phyloP scores from a whole-genome alignment of 345 rosid genomes.

The Citrus sp. region DNA sequence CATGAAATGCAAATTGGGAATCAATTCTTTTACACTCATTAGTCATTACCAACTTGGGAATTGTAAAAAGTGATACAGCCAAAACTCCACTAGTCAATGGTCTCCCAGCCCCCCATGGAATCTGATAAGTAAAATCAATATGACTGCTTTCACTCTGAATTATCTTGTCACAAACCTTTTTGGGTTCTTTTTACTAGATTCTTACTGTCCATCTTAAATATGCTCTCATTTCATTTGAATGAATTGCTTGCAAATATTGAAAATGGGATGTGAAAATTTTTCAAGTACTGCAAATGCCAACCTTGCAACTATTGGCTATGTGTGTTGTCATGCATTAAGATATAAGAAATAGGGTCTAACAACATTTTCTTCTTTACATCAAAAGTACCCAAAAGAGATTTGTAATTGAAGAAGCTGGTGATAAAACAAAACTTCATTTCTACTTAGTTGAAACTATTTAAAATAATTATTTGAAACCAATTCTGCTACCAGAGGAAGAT shows the following conservation, averaged over 20 bases:
- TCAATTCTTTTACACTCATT: conserved; percentile 29
- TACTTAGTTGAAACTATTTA: conserved; percentile 7
- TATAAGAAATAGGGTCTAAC: conserved; percentile 13
- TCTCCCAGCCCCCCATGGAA: neutral
- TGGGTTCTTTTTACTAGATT: conserved; percentile 14
- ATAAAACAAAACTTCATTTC: conserved; percentile 21
- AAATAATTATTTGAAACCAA: conserved; percentile 30
- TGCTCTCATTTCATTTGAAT: neutral
- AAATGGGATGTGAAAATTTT: conserved; percentile 1
- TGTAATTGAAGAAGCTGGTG: conserved; percentile 13
- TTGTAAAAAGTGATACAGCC: neutral
- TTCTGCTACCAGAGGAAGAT: conserved; percentile 38
- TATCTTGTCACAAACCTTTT: conserved; percentile 14
- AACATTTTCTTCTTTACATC: conserved; percentile 30
- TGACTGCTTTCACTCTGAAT: conserved; percentile 9
- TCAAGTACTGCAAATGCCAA: conserved; percentile 8
- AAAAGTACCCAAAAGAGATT: conserved; percentile 3
- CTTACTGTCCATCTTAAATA: conserved; percentile 9
- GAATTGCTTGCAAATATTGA: neutral
- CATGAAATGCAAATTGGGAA: conserved; percentile 17
- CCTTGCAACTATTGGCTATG: conserved; percentile 4
- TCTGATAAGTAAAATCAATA: conserved; percentile 8
- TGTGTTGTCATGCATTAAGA: conserved; percentile 15
- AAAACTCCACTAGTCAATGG: conserved; percentile 10
- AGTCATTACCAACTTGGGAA: conserved; percentile 16